phyloP scores from a whole-genome alignment of 2,329 filamentous ascomycete species.

The Rhytidhysteron rufulum region DNA sequence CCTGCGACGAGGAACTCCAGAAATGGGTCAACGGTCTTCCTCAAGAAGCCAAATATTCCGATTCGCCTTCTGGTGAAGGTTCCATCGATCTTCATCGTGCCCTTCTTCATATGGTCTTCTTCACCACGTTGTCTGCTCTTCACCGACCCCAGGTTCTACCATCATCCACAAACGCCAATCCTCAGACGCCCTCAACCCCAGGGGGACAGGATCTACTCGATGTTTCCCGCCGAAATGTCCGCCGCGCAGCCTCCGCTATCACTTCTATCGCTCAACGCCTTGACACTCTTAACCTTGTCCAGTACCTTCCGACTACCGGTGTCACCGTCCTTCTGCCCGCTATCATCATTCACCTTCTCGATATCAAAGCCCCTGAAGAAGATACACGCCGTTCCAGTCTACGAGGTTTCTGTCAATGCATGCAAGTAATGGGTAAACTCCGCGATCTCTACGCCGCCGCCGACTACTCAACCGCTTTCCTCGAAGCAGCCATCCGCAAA shows the following conservation, averaged over 20 bases:
- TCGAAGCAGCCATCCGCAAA: constrained; percentile 88
- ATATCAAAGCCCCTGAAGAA: constrained; percentile 79
- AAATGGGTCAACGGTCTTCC: constrained; percentile 74
- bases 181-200: constrained; percentile 43
- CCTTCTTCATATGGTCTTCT: constrained; percentile 90
- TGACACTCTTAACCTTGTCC: constrained; percentile 67
- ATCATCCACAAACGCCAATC: constrained; percentile 55
- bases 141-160: constrained; percentile 89
- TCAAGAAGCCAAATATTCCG: constrained; percentile 65
- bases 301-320: constrained; percentile 80
- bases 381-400: constrained; percentile 69
- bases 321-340: constrained; percentile 88
- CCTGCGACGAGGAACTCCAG: constrained; percentile 74
- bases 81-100: constrained; percentile 70
- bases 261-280: constrained; percentile 78
- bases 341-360: constrained; percentile 88
- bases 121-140: constrained; percentile 84
- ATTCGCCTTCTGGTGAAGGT: constrained; percentile 56
- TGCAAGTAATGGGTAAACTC: constrained; percentile 83
- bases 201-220: constrained; percentile 68
- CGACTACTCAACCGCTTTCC: constrained; percentile 92
- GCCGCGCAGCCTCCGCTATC: constrained; percentile 78
- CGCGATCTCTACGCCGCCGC: constrained; percentile 88
- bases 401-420: constrained; percentile 83
- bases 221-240: constrained; percentile 75